Evolutionary conservation across 495 filamentous ascomycete genomes (phyloP).

Genomic region (Astrocystis sublimbata): DNA sequence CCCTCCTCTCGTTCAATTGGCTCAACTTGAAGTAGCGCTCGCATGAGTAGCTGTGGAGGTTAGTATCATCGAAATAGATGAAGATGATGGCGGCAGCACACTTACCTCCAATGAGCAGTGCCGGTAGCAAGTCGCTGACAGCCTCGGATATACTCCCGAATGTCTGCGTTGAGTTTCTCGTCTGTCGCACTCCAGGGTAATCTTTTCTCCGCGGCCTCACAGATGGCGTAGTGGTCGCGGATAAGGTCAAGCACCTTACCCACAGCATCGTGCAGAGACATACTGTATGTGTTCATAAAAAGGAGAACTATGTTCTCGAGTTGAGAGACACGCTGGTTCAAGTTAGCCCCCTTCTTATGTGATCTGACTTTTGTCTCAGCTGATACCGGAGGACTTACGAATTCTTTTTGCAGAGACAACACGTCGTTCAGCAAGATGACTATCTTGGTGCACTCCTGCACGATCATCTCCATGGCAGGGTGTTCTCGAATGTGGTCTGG

Average conservation of each 20-base stretch:
- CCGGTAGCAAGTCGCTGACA: slow-evolving; percentile 29
- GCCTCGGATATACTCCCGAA: slow-evolving; percentile 29
- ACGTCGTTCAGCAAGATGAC: slow-evolving; percentile 31
- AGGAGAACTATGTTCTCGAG: slow-evolving; percentile 32
- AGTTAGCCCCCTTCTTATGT: slow-evolving; percentile 2
- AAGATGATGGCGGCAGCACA: not conserved
- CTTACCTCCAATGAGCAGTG: slow-evolving; percentile 32
- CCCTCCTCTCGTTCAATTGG: slow-evolving; percentile 27
- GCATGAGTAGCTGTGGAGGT: slow-evolving; percentile 23
- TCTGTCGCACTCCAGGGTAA: slow-evolving; percentile 31
- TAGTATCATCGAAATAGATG: not conserved
- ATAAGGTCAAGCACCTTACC: slow-evolving; percentile 30
- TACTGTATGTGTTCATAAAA: slow-evolving; percentile 30
- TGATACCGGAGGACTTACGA: slow-evolving; percentile 20
- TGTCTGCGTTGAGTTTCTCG: slow-evolving; percentile 27
- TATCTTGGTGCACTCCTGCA: slow-evolving; percentile 28
- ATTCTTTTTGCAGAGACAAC: slow-evolving; percentile 33
- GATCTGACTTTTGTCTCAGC: not conserved
- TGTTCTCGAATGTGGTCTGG: slow-evolving; percentile 27
- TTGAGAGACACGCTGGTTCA: slow-evolving; percentile 25
- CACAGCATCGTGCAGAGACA: slow-evolving; percentile 21
- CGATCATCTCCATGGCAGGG: slow-evolving; percentile 28
- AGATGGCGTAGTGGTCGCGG: slow-evolving; percentile 29
- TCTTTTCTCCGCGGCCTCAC: slow-evolving; percentile 28
- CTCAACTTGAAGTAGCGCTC: slow-evolving; percentile 28